These are phyloP conservation scores for Fraxinus ornus DNA, from an alignment of 305 asterid genomes.

Conservation along the genomic window DNA sequence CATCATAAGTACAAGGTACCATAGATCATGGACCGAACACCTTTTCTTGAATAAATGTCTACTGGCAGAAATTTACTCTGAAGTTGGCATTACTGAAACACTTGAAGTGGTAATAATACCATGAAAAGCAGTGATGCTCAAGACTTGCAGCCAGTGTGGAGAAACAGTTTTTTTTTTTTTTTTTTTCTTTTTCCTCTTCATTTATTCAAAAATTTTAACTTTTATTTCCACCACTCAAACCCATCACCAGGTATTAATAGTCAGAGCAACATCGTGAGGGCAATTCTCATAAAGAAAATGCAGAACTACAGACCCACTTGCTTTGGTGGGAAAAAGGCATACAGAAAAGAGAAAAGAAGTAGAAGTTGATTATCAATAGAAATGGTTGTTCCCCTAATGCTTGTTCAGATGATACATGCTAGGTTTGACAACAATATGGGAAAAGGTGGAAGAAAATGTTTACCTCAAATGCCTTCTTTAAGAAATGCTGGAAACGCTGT, in stretches of 20 bases:
- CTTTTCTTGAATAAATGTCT: not conserved
- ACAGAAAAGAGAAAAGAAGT: not conserved
- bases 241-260: not conserved
- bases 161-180: not conserved
- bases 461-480: constrained; percentile 93
- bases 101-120: not conserved
- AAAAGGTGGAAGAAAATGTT: constrained; percentile 15
- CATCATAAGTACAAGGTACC: not conserved
- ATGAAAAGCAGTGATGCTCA: not conserved
- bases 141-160: not conserved
- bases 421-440: not conserved
- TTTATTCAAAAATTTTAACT: not conserved
- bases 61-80: not conserved
- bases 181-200: not conserved
- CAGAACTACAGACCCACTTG: not conserved
- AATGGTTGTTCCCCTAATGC: not conserved
- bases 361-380: not conserved
- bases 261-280: not conserved
- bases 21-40: not conserved
- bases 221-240: not conserved
- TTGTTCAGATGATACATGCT: not conserved
- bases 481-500: constrained; percentile 70
- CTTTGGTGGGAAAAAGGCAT: not conserved
- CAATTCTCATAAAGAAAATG: not conserved
- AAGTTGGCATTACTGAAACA: not conserved